phyloP scores from a whole-genome alignment of 2,329 filamentous ascomycete genomes.

The Xylariaceae sp. region DNA sequence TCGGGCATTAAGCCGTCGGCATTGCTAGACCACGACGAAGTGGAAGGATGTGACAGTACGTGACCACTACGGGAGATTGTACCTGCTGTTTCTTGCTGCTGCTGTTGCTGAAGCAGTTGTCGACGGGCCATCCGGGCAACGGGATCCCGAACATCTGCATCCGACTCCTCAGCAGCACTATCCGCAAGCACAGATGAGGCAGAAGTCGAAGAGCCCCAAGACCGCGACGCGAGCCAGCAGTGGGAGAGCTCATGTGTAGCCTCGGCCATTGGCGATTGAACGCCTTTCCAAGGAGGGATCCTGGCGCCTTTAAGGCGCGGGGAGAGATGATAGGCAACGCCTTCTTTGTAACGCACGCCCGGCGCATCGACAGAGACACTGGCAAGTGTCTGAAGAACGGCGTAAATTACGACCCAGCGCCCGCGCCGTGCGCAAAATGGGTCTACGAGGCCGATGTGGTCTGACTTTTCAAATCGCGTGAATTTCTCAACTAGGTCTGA shows the following conservation, averaged over 20 bases:
- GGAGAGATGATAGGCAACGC: constrained; percentile 54
- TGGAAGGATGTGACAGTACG: no score
- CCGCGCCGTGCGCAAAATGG: constrained; percentile 53
- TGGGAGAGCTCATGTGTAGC: constrained; percentile 48
- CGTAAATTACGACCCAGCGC: constrained; percentile 60
- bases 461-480: constrained; percentile 52
- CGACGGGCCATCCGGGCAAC: no score
- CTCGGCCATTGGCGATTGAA: constrained; percentile 27
- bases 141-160: constrained; percentile 22
- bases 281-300: constrained; percentile 52
- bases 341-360: constrained; percentile 46
- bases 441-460: constrained; percentile 47
- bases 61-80: no score
- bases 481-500: constrained; percentile 55
- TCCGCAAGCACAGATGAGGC: no score
- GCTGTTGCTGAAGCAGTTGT: no score
- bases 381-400: constrained; percentile 56
- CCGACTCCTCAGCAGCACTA: constrained; percentile 26
- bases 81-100: no score
- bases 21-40: constrained; percentile 15
- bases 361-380: constrained; percentile 56
- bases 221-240: constrained; percentile 46
- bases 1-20: constrained; percentile 19
- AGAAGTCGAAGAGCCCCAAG: no score
- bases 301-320: constrained; percentile 48